A percentile compares a stretch with the other conserved stretches of the same genome.
Evolutionary conservation across 2,329 filamentous ascomycete species (phyloP).

Genomic region (Fusarium avenaceum): DNA sequence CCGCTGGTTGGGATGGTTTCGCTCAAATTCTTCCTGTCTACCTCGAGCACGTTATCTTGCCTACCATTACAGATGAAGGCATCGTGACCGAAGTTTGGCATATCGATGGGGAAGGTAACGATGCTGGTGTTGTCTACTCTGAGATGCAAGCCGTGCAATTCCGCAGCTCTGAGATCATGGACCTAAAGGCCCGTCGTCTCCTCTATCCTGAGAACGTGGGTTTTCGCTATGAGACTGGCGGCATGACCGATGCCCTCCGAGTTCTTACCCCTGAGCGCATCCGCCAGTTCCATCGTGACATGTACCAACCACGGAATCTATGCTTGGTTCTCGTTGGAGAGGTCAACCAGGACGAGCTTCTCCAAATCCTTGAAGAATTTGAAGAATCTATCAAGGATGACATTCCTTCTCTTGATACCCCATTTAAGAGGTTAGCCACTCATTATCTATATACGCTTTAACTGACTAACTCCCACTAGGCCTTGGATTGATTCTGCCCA

Average conservation of each 20-base stretch:
- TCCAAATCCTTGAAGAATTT: conserved; percentile 87
- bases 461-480: conserved; percentile 47
- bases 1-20: conserved; percentile 97
- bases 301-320: conserved; percentile 98
- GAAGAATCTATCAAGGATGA: conserved; percentile 87
- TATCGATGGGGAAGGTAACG: conserved; percentile 91
- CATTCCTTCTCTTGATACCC: conserved; percentile 79
- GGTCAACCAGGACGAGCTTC: conserved; percentile 83
- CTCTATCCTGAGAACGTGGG: conserved; percentile 91
- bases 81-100: conserved; percentile 98
- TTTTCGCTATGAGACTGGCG: conserved; percentile 98
- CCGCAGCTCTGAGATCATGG: conserved; percentile 86
- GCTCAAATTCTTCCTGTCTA: conserved; percentile 95
- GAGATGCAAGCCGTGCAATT: conserved; percentile 99
- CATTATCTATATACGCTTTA: background rate
- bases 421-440: conserved; percentile 74
- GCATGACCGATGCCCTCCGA: conserved; percentile 92
- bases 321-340: conserved; percentile 94
- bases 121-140: conserved; percentile 97
- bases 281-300: conserved; percentile 91
- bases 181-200: conserved; percentile 81
- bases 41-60: conserved; percentile 91
- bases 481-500: conserved; percentile 93
- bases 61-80: conserved; percentile 90
- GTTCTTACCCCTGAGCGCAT: conserved; percentile 90